Percentiles rank a stretch among this genome's conserved stretches.
These are phyloP conservation scores for Begonia fuchsioides DNA, from an alignment of 306 rosid genomes.

Conservation along the genomic window DNA sequence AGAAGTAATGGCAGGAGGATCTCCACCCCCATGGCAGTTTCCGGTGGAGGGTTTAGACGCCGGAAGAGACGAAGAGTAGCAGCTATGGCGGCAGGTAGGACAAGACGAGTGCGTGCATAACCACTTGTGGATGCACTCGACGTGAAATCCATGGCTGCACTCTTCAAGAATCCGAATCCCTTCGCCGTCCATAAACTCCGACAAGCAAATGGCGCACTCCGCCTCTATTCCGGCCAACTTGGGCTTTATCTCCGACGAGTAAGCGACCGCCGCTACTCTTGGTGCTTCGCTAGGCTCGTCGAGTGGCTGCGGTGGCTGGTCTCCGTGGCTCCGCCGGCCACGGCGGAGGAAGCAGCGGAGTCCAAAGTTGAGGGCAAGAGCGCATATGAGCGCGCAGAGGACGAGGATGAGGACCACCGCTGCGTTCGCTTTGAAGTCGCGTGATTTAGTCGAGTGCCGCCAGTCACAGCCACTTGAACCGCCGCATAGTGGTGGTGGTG, in stretches of 20 bases:
- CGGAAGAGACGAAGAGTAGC: slow-evolving; percentile 17
- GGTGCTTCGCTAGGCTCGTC: background rate
- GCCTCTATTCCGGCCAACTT: slow-evolving; percentile 23
- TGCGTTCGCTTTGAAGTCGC: slow-evolving; percentile 33
- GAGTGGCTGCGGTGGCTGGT: background rate
- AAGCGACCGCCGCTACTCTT: slow-evolving; percentile 15
- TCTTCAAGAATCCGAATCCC: slow-evolving; percentile 22
- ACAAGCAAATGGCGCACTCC: slow-evolving; percentile 37
- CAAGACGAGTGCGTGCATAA: slow-evolving; percentile 26
- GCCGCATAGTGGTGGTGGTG: slow-evolving; percentile 7
- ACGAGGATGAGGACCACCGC: slow-evolving; percentile 26
- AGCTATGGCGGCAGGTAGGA: slow-evolving; percentile 35
- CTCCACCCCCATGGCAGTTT: background rate
- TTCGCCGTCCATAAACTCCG: slow-evolving; percentile 34
- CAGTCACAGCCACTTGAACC: slow-evolving; percentile 12
- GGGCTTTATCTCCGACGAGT: slow-evolving; percentile 17
- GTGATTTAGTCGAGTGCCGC: slow-evolving; percentile 24
- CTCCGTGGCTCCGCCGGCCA: background rate
- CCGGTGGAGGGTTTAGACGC: background rate
- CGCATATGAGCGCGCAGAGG: slow-evolving; percentile 31
- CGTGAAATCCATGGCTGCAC: slow-evolving; percentile 38
- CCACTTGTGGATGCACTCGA: slow-evolving; percentile 25
- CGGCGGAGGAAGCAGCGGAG: slow-evolving; percentile 35
- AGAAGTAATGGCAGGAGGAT: too few relatives aligned
- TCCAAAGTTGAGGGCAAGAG: slow-evolving; percentile 26